Base-by-base conservation (phyloP, 2,329 filamentous ascomycete genomes). In the Xylaria sp. region DNA sequence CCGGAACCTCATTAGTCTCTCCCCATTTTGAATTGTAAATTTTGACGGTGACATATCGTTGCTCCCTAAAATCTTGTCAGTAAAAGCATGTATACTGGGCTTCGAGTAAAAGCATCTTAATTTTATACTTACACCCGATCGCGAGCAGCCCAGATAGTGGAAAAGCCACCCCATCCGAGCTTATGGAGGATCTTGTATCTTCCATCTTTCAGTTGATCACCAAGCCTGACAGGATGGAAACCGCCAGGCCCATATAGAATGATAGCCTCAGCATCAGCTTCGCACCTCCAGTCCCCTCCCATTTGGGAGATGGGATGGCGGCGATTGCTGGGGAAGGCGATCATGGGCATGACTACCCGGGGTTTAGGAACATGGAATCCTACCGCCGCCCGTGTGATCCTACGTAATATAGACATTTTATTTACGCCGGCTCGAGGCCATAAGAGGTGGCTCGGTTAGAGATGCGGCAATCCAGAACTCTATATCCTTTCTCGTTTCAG, bases 141-240 rank as follows among this genome's bases (percentile, higher is more conserved):
- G 6, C 61, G 55, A 51, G 63, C 69, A 19, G 48, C 62, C 69
- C 69, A 71, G 2, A 42, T 58, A 8, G 69, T 74, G 11, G 69
- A 70, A 47, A 65, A 71, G 50, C 64, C 60, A 24, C 72, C 71
- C 42, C 61, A 58, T 55, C 72, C 72, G 9, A 75, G 56, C 30
- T 73, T 75, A 24, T 73, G 72, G 3, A 73, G 24, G 27, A 74
- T 60, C 14, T 60, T 61, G 39, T 74, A 75, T 19, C 69, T 51
- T 42, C 58, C 61, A 8, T 47, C n/a, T 17, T 68, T 65, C 21
- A 74, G 59, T 6, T 47, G 19, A 24, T 74, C 73, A 14, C 68
- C 65, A 2, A 74, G 50, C n/a, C n/a, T 36, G 24, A 74, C 36
- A 30, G 73, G 71, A 53, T 74, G 72, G 45, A 68, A 73, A 9